Percentiles rank a stretch among this genome's conserved stretches.
phyloP scores from a whole-genome alignment of 768 basidiomycete species.

The Russula vinacea region DNA sequence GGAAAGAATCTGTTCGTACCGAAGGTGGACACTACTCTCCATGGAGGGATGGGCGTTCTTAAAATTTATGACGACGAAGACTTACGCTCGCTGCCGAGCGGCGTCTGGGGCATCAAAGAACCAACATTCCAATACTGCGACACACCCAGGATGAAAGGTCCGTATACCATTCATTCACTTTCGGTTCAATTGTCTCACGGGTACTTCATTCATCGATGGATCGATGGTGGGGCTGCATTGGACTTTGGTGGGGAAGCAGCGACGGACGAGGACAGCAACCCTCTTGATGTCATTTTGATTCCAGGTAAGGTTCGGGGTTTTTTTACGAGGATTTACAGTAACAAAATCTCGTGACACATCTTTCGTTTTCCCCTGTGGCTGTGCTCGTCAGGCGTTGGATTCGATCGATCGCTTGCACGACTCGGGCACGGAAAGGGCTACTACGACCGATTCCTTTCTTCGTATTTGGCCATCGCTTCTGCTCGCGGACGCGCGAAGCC shows the following conservation, averaged over 20 bases:
- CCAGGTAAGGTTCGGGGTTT: conserved; percentile 24
- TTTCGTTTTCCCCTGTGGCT: too few relatives aligned
- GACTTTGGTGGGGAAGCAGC: neutral
- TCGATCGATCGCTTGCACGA: conserved; percentile 63
- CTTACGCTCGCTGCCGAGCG: conserved; percentile 52
- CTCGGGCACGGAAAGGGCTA: conserved; percentile 83
- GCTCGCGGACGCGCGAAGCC: conserved; percentile 47
- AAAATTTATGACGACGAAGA: conserved; percentile 59
- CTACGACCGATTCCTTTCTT: conserved; percentile 69
- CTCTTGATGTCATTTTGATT: conserved; percentile 15
- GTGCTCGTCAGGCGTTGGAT: conserved; percentile 57
- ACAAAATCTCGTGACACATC: too few relatives aligned
- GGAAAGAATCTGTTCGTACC: conserved; percentile 71
- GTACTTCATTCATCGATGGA: neutral
- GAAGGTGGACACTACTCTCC: conserved; percentile 47
- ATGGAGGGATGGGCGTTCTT: conserved; percentile 61
- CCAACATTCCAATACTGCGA: conserved; percentile 49
- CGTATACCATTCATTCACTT: conserved; percentile 28
- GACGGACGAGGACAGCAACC: conserved; percentile 6
- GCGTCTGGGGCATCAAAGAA: conserved; percentile 76
- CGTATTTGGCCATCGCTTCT: conserved; percentile 41
- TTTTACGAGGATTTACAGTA: too few relatives aligned
- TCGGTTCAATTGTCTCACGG: neutral
- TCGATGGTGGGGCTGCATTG: neutral
- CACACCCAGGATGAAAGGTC: conserved; percentile 51